Conservation (phyloP, 2,329 filamentous ascomycete genomes). For the Zasmidium cellare region DNA sequence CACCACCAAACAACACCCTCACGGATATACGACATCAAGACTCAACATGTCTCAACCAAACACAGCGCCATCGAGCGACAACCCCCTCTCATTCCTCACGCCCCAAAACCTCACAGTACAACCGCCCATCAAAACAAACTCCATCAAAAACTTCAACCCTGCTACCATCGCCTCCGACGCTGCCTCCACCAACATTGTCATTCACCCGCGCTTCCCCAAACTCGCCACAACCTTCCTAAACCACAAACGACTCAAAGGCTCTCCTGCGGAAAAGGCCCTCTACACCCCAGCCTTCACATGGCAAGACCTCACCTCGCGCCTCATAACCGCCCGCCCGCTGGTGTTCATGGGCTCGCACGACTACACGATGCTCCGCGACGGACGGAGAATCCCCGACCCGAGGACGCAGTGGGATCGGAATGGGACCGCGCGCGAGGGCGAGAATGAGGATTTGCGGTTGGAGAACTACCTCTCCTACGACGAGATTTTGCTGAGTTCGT, state of each 20-base stretch:
- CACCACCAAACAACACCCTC: background rate
- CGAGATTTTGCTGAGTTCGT: constrained; percentile 35
- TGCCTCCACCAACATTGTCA: constrained; percentile 27
- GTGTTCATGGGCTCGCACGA: constrained; percentile 30
- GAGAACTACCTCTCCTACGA: constrained; percentile 35
- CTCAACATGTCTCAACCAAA: background rate
- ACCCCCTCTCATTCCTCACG: background rate
- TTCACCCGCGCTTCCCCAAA: constrained; percentile 29
- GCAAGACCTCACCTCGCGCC: constrained; percentile 25
- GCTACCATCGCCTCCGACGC: constrained; percentile 23
- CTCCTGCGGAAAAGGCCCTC: constrained; percentile 27
- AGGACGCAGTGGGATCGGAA: constrained; percentile 31
- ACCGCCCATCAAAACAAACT: constrained; percentile 26
- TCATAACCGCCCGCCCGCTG: constrained; percentile 32
- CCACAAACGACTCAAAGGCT: constrained; percentile 32
- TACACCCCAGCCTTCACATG: constrained; percentile 25
- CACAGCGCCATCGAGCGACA: background rate
- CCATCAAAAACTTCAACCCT: constrained; percentile 25
- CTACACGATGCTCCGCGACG: constrained; percentile 31
- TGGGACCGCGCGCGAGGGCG: constrained; percentile 22
- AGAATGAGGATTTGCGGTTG: constrained; percentile 22
- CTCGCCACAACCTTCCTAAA: constrained; percentile 30
- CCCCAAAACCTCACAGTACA: constrained; percentile 9
- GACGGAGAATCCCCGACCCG: constrained; percentile 5
- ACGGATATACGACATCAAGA: background rate